Evolutionary conservation across 2,329 filamentous ascomycete species (phyloP).

Genomic region (Cladosporium halotolerans): DNA sequence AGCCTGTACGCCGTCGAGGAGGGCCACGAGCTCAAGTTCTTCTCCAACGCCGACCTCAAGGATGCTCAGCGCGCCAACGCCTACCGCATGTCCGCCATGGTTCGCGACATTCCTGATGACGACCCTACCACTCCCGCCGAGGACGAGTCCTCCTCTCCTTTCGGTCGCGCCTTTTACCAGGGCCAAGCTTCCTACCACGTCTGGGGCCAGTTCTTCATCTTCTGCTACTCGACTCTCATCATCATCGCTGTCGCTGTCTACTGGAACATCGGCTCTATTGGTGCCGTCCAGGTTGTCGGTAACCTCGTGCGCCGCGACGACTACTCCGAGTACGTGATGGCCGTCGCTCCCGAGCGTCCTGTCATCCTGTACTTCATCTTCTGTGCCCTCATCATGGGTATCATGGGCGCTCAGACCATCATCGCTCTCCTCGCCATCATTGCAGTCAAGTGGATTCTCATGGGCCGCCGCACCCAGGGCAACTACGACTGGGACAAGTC

Average conservation of each 20-base stretch:
- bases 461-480: conserved; percentile 47
- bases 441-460: conserved; percentile 46
- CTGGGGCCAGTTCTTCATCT: conserved; percentile 42
- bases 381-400: conserved; percentile 34
- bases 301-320: conserved; percentile 25
- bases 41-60: conserved; percentile 3
- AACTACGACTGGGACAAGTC: conserved; percentile 54
- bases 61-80: conserved; percentile 8
- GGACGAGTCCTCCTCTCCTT: conserved; percentile 36
- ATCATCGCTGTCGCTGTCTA: conserved; percentile 43
- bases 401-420: conserved; percentile 41
- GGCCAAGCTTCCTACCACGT: conserved; percentile 47
- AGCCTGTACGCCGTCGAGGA: conserved; percentile 14
- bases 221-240: conserved; percentile 45
- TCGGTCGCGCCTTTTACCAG: conserved; percentile 52
- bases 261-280: conserved; percentile 47
- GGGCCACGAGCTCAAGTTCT: conserved; percentile 9
- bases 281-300: conserved; percentile 44
- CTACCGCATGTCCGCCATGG: conserved; percentile 11
- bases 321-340: conserved; percentile 12
- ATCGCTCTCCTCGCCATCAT: conserved; percentile 42
- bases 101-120: conserved; percentile 5
- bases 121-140: neutral
- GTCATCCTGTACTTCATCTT: conserved; percentile 39
- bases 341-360: conserved; percentile 22